Evolutionary conservation across 2,329 filamentous ascomycete genomes (phyloP).

Genomic region (Alternaria sp.): DNA sequence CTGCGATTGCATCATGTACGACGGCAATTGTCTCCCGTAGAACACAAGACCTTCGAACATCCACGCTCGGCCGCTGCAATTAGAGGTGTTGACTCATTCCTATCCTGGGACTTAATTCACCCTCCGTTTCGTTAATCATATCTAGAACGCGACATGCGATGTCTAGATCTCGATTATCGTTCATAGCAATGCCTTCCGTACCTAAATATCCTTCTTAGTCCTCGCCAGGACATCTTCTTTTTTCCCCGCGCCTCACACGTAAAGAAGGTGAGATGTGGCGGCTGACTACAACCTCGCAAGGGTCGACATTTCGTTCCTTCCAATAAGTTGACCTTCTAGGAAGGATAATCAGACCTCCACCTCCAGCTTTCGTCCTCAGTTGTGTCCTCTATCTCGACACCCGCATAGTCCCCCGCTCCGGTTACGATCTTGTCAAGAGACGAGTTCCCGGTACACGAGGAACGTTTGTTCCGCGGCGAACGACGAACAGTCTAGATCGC

Average conservation of each 20-base stretch:
- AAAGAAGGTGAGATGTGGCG: neutral
- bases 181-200: neutral
- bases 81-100: neutral
- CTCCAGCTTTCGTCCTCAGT: neutral
- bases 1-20: neutral
- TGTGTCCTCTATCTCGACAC: neutral
- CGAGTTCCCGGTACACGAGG: neutral
- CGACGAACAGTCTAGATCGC: neutral
- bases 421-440: rapidly evolving
- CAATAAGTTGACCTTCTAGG: neutral
- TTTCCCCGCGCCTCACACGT: neutral
- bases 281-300: neutral
- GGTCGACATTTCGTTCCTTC: neutral
- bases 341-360: neutral
- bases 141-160: neutral
- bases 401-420: neutral
- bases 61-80: neutral
- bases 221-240: neutral
- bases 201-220: neutral
- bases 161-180: neutral
- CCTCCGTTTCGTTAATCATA: neutral
- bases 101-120: neutral
- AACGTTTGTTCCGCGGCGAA: neutral
- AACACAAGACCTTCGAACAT: neutral
- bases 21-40: neutral